Percentiles rank a stretch among this genome's conserved stretches.
Conservation (phyloP, 352 stramenopile species). For the Thalassiosira hispida region DNA sequence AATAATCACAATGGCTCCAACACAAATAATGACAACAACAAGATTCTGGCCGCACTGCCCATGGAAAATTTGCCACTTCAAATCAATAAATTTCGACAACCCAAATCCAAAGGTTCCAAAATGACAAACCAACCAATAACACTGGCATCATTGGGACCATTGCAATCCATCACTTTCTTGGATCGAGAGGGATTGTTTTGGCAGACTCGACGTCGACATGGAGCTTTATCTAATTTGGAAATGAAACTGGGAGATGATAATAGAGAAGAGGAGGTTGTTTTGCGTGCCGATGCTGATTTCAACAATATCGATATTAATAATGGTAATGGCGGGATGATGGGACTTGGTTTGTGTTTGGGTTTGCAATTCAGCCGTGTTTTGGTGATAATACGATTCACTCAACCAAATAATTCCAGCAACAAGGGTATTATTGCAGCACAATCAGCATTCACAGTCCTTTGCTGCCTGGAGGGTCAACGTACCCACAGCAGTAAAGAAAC, state of each 20-base stretch:
- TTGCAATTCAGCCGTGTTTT: slow-evolving; percentile 39
- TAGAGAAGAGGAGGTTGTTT: background rate
- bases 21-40: slow-evolving; percentile 9
- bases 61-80: slow-evolving; percentile 29
- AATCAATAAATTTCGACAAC: slow-evolving; percentile 37
- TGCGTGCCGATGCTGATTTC: slow-evolving; percentile 18
- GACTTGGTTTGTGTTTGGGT: slow-evolving; percentile 26
- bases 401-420: background rate
- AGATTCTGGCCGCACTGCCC: background rate
- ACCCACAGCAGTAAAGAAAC: background rate
- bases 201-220: slow-evolving; percentile 15
- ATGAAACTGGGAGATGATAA: background rate
- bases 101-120: slow-evolving; percentile 38
- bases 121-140: slow-evolving; percentile 27
- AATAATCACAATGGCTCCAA: background rate
- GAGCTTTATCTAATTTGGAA: slow-evolving; percentile 20
- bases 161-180: slow-evolving; percentile 37
- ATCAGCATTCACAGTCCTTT: slow-evolving; percentile 20
- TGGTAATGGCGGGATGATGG: slow-evolving; percentile 21
- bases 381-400: slow-evolving; percentile 22
- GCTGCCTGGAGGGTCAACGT: slow-evolving; percentile 46
- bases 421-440: too few relatives aligned
- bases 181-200: slow-evolving; percentile 48
- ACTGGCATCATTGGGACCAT: slow-evolving; percentile 22
- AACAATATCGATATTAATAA: background rate